These are phyloP conservation scores for Amborella trichopoda DNA, from an alignment of 164 flowering plant species.

Conservation along the genomic window DNA sequence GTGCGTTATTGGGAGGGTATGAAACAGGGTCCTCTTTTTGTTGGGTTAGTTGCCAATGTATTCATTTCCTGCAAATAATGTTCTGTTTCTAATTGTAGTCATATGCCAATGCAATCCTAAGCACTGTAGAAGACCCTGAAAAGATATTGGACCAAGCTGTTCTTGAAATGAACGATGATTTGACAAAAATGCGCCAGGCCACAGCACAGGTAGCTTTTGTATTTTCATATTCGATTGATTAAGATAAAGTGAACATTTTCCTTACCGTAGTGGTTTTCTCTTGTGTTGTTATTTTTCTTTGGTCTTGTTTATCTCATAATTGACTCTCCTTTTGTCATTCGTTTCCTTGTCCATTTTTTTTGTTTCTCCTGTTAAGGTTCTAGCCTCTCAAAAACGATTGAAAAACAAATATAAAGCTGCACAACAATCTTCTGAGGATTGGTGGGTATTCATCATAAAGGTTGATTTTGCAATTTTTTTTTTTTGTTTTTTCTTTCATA, in stretches of 20 bases:
- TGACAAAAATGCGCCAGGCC: slow-evolving; percentile 96
- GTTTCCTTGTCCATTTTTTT: too few relatives aligned
- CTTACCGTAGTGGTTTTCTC: neutral
- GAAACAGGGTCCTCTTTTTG: too few relatives aligned
- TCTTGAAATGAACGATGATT: slow-evolving; percentile 92
- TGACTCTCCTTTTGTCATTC: neutral
- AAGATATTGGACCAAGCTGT: slow-evolving; percentile 91
- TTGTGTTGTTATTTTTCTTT: neutral
- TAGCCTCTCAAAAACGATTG: slow-evolving; percentile 86
- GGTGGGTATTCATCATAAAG: slow-evolving; percentile 27
- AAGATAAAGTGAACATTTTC: neutral
- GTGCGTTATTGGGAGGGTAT: slow-evolving; percentile 16
- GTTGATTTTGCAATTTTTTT: neutral
- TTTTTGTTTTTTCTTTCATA: neutral
- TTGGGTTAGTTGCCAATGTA: too few relatives aligned
- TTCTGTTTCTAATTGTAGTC: slow-evolving; percentile 41
- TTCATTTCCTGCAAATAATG: too few relatives aligned
- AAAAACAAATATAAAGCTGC: slow-evolving; percentile 83
- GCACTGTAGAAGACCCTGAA: slow-evolving; percentile 93
- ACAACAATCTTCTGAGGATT: slow-evolving; percentile 78
- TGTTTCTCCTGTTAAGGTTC: slow-evolving; percentile 32
- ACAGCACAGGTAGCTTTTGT: slow-evolving; percentile 72
- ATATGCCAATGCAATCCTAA: slow-evolving; percentile 80
- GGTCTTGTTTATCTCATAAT: neutral
- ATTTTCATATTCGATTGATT: neutral